Conservation (phyloP, 768 basidiomycete genomes). For the Pleurotus cornucopiae region DNA sequence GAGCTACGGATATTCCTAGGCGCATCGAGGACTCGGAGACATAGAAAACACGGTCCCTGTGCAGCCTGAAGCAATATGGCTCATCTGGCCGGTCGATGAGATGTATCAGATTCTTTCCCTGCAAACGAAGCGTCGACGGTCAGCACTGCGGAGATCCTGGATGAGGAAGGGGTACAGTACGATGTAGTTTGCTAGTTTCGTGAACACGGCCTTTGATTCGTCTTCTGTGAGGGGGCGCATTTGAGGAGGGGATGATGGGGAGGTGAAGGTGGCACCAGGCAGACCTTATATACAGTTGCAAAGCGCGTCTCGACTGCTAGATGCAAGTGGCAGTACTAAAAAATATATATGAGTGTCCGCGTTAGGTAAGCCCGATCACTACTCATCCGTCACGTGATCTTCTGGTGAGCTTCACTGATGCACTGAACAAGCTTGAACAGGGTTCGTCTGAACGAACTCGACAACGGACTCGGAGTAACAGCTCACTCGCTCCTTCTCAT, state of each 20-base stretch:
- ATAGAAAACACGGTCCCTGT: slow-evolving; percentile 94
- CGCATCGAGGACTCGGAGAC: slow-evolving; percentile 95
- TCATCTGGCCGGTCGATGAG: slow-evolving; percentile 94
- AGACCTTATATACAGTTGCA: not conserved
- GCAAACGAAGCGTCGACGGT: slow-evolving; percentile 7
- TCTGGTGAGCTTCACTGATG: too few species aligned
- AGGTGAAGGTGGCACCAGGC: slow-evolving; percentile 13
- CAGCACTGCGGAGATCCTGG: not conserved
- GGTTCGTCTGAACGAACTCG: too few species aligned
- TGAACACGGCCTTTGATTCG: slow-evolving; percentile 93
- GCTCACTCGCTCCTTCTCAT: too few species aligned
- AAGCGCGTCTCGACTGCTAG: not conserved
- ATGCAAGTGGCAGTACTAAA: not conserved
- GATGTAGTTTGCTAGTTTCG: slow-evolving; percentile 96
- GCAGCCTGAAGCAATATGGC: slow-evolving; percentile 91
- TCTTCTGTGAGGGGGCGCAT: slow-evolving; percentile 98
- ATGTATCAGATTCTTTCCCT: slow-evolving; percentile 97
- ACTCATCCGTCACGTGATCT: not conserved
- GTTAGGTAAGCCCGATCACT: slow-evolving; percentile 5
- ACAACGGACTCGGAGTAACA: too few species aligned
- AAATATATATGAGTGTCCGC: not conserved
- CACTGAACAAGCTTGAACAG: too few species aligned
- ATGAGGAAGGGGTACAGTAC: slow-evolving; percentile 37
- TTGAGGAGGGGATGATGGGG: slow-evolving; percentile 15
- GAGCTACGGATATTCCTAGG: slow-evolving; percentile 85